Base-by-base conservation (phyloP, 805 yeast species). In the Wickerhamomyces sydowiorum region DNA sequence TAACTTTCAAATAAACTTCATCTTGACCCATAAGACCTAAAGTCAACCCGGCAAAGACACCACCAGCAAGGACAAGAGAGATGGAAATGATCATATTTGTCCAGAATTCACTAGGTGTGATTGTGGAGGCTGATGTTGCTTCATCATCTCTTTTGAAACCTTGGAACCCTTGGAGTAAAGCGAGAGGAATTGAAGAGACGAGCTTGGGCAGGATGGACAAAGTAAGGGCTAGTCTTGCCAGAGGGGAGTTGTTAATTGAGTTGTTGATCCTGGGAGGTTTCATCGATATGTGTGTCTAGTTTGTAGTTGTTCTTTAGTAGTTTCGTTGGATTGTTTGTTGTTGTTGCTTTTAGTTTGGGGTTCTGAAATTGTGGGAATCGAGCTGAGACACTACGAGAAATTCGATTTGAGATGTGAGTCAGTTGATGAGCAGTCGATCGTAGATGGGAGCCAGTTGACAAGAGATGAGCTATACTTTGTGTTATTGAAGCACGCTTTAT, bases 1-100 rank as follows among this genome's bases (percentile, higher is more conserved):
- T 83, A 12, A 91, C 99, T 62, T 87, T 91, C 47, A 91, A 71
- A 55, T 90, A 87, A 20, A 91, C 91, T 62, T 91, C 98, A 62
- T 91, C 98, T 63, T 91, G 98, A 51, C 98, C 98, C 99, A 91
- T 91, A 10, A 91, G 73, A 2, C 93, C 98, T 38, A 91, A 69
- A n/a, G 99, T 93, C 34, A 91, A 71, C 7, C 95, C 96, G 5
- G 96, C 95, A 70, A 87, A 87, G n/a, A 85, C 80, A 51, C 96
- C 96, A 44, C 96, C 96, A 4, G 84, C 68, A 28, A 87, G 54
- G 1, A 86, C 95, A 20, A 86, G 68, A 19, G 67, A 49, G 7
- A 74, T 70, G 1, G 93, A 82, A 13, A 82, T 67, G 38, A 45
- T 13, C 15, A 57, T 45, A 35, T 57, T 55, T n/a, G 50, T 41